phyloP scores from a whole-genome alignment of 169 alveolate genomes.

The Eimeria tenella region DNA sequence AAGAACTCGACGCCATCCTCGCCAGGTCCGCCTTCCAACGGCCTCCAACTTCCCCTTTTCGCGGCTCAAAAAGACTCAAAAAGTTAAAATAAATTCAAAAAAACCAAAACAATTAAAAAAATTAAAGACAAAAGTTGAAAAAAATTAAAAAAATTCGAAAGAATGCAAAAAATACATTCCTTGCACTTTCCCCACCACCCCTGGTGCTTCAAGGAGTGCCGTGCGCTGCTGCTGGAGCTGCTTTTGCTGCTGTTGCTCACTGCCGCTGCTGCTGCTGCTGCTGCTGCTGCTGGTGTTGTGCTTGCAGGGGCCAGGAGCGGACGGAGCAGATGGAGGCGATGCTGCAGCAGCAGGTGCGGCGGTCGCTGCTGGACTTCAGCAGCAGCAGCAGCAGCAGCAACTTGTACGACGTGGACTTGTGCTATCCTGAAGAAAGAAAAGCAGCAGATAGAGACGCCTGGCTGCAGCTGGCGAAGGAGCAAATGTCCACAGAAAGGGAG shows the following conservation, averaged over 20 bases:
- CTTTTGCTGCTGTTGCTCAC: no score
- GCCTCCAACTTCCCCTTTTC: background rate
- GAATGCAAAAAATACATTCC: no score
- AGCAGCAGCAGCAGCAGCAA: conserved; percentile 77
- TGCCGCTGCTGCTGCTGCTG: conserved; percentile 18
- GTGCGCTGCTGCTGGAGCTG: no score
- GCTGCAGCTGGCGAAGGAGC: conserved; percentile 55
- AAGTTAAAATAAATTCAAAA: no score
- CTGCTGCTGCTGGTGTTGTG: background rate
- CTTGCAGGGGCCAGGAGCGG: conserved; percentile 82
- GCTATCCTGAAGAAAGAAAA: conserved; percentile 80
- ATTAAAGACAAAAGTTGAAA: no score
- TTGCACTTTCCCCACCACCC: no score
- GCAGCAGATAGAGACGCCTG: conserved; percentile 84
- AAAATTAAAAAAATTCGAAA: no score
- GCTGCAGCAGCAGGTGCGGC: conserved; percentile 82
- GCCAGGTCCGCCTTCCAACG: conserved; percentile 69
- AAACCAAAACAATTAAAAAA: no score
- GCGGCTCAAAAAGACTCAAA: no score
- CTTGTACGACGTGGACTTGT: conserved; percentile 82
- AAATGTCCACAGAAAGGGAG: conserved; percentile 56
- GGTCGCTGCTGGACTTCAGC: conserved; percentile 83
- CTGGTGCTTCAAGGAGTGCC: no score
- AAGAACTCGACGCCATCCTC: conserved; percentile 85
- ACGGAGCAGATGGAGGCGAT: conserved; percentile 83